phyloP scores from a whole-genome alignment of 768 basidiomycete species.

The Vishniacozyma victoriae region DNA sequence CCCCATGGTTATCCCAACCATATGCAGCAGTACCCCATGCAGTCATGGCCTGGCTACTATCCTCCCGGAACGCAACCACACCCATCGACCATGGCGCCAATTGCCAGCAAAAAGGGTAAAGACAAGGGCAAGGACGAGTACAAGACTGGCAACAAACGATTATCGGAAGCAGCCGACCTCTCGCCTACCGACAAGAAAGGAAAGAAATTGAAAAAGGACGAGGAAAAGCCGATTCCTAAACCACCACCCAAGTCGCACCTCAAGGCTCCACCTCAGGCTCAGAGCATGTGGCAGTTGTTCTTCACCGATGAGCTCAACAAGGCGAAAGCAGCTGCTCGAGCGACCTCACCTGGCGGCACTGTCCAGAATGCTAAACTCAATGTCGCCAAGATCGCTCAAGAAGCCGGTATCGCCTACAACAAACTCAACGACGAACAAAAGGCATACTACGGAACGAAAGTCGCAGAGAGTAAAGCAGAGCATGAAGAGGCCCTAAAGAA shows the following conservation, averaged over 20 bases:
- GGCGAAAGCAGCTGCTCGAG: constrained; percentile 35
- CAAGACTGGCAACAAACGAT: constrained; percentile 32
- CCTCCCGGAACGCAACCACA: constrained; percentile 1
- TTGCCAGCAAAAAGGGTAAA: constrained; percentile 17
- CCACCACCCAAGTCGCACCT: constrained; percentile 62
- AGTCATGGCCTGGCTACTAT: too few species aligned
- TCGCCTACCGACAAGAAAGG: constrained; percentile 15
- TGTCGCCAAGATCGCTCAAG: constrained; percentile 90
- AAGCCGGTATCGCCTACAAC: constrained; percentile 85
- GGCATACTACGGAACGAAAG: constrained; percentile 75
- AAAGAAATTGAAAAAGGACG: constrained; percentile 22
- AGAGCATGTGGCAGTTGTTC: constrained; percentile 92
- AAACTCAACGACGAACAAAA: constrained; percentile 71
- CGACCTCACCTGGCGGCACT: constrained; percentile 37
- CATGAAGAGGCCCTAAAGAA: constrained; percentile 73
- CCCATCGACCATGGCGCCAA: constrained; percentile 4
- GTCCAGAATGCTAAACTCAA: constrained; percentile 64
- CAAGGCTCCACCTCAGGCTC: constrained; percentile 82
- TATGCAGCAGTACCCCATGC: too few species aligned
- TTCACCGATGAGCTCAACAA: constrained; percentile 90
- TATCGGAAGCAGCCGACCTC: too few species aligned
- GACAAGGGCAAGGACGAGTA: constrained; percentile 18
- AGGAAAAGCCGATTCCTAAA: constrained; percentile 21
- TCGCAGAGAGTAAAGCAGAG: constrained; percentile 74
- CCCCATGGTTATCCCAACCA: too few species aligned